Conservation (phyloP, 306 rosid species). For the Dicorynia guianensis region DNA sequence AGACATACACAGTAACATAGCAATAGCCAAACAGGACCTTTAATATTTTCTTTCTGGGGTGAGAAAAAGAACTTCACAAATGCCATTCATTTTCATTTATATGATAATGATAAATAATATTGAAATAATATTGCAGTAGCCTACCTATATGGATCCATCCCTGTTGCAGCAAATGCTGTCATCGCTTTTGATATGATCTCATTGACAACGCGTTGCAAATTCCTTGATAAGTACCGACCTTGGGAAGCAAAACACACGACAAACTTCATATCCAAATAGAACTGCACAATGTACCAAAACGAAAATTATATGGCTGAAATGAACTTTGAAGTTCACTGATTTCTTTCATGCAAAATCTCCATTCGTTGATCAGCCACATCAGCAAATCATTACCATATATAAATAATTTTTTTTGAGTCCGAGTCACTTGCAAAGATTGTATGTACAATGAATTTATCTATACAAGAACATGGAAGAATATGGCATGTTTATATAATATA, state of each 20-base stretch:
- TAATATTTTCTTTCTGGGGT: background rate
- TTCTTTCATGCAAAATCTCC: background rate
- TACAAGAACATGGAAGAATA: background rate
- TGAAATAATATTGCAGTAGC: constrained; percentile 26
- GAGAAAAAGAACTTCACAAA: background rate
- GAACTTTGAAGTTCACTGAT: constrained; percentile 22
- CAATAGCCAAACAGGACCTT: background rate
- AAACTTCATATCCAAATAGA: constrained; percentile 98
- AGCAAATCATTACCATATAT: constrained; percentile 1
- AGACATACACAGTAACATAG: background rate
- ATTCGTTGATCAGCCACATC: constrained; percentile 17
- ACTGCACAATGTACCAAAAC: constrained; percentile 66
- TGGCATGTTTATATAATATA: constrained; percentile 1
- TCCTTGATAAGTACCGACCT: constrained; percentile 89
- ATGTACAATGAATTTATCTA: constrained; percentile 13
- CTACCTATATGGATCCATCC: constrained; percentile 92
- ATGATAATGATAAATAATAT: background rate
- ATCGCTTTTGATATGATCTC: constrained; percentile 95
- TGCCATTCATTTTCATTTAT: too few species aligned
- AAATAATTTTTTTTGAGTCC: background rate
- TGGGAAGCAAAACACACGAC: constrained; percentile 92
- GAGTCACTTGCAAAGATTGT: constrained; percentile 7
- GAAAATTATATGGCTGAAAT: constrained; percentile 14
- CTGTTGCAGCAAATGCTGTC: constrained; percentile 87
- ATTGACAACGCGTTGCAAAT: constrained; percentile 78